phyloP scores from a whole-genome alignment of 2,329 filamentous ascomycete genomes.

The Fusarium aywerte region DNA sequence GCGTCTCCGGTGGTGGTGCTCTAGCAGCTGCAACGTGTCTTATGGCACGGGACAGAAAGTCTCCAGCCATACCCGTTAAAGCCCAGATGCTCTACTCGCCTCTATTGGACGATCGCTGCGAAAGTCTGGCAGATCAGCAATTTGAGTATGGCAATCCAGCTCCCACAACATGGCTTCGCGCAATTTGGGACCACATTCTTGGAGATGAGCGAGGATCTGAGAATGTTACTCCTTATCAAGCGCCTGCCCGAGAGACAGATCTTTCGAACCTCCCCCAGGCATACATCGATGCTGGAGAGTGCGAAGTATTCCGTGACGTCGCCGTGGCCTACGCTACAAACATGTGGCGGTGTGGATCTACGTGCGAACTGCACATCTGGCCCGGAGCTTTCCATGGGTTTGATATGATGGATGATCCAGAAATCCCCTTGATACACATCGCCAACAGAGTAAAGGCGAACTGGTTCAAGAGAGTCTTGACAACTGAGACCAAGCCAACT shows the following conservation, averaged over 20 bases:
- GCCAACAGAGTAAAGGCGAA: slow-evolving; percentile 1
- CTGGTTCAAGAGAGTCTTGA: slow-evolving; percentile 4
- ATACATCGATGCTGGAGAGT: slow-evolving; percentile 10
- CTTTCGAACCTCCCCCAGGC: not conserved
- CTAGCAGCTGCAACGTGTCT: slow-evolving; percentile 10
- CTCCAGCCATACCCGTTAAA: not conserved
- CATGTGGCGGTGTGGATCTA: slow-evolving; percentile 8
- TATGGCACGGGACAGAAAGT: slow-evolving; percentile 7
- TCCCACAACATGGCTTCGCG: slow-evolving; percentile 1
- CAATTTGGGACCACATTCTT: slow-evolving; percentile 14
- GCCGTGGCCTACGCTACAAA: slow-evolving; percentile 1
- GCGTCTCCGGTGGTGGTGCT: slow-evolving; percentile 7
- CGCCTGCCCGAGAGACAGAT: not conserved
- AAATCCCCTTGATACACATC: not conserved
- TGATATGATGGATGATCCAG: slow-evolving; percentile 10
- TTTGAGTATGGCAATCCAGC: slow-evolving; percentile 14
- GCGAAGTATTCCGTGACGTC: slow-evolving; percentile 9
- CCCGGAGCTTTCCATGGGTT: slow-evolving; percentile 8
- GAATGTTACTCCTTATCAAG: not conserved
- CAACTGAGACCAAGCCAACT: not conserved
- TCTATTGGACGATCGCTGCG: slow-evolving; percentile 6
- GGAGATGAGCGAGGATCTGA: not conserved
- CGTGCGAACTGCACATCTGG: slow-evolving; percentile 12
- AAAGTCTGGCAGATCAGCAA: slow-evolving; percentile 7
- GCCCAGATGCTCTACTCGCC: slow-evolving; percentile 15